phyloP scores from a whole-genome alignment of 129 eudicot species.

The Chrysanthemum makinoi region DNA sequence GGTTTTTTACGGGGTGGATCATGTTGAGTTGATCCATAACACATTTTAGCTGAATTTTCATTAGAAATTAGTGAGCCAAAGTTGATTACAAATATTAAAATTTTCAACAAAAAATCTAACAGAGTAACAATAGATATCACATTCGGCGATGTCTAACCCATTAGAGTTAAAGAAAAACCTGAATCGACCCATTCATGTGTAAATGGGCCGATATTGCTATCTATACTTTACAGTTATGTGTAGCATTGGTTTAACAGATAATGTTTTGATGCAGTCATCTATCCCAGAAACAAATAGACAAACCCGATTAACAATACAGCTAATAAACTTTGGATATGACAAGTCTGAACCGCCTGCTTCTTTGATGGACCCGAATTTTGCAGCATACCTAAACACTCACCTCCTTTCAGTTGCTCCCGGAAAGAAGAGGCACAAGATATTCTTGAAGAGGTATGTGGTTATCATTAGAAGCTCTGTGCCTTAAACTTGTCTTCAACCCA shows the following conservation, averaged over 20 bases:
- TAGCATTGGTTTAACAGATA: constrained; percentile 8
- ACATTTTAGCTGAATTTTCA: too few species aligned
- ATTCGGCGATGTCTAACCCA: neutral
- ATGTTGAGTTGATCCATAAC: too few species aligned
- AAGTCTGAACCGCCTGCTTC: constrained; percentile 79
- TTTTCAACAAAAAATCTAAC: neutral
- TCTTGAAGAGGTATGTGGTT: constrained; percentile 64
- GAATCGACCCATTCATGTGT: constrained; percentile 1
- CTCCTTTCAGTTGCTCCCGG: constrained; percentile 56
- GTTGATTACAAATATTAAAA: neutral
- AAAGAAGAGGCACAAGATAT: constrained; percentile 56
- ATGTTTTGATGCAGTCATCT: constrained; percentile 58
- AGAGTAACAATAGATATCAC: too few species aligned
- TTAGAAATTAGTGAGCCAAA: neutral
- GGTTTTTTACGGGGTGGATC: too few species aligned
- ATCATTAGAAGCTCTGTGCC: constrained; percentile 10
- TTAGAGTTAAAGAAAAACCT: neutral
- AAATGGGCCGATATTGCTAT: constrained; percentile 1
- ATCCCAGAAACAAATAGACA: constrained; percentile 36
- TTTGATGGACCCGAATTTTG: constrained; percentile 82
- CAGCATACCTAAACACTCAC: constrained; percentile 61
- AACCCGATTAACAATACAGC: constrained; percentile 68
- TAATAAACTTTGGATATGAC: constrained; percentile 70
- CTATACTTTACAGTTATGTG: constrained; percentile 1
- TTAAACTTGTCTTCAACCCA: constrained; percentile 12